These are phyloP conservation scores for Noccaea bulbosa DNA, from an alignment of 345 rosid genomes.

Conservation along the genomic window DNA sequence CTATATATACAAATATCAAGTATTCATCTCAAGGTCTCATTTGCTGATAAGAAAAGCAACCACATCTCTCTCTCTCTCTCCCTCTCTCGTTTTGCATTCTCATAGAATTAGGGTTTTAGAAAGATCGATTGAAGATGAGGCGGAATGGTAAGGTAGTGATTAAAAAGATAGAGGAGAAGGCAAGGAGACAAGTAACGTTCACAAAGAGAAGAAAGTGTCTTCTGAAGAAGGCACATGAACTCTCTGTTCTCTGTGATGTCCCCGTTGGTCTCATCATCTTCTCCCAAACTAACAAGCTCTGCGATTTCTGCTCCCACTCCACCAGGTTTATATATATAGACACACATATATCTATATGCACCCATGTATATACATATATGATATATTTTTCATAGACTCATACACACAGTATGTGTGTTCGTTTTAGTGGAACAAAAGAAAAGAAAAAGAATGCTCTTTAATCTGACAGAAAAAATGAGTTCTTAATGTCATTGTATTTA, in stretches of 20 bases:
- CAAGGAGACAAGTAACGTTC: conserved; percentile 73
- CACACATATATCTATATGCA: not conserved
- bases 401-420: not conserved
- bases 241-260: conserved; percentile 76
- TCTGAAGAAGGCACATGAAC: conserved; percentile 76
- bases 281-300: conserved; percentile 71
- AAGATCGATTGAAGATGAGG: conserved; percentile 50
- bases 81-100: conserved; percentile 16
- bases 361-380: not conserved
- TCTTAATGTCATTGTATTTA: not conserved
- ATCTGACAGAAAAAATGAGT: not conserved
- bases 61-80: not conserved
- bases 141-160: conserved; percentile 68
- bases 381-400: not conserved
- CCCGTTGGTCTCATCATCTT: conserved; percentile 70
- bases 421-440: conserved; percentile 6
- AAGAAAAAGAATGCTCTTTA: not conserved
- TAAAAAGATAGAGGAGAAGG: conserved; percentile 78
- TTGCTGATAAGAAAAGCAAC: not conserved
- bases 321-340: conserved; percentile 9
- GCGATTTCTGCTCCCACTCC: conserved; percentile 37
- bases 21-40: conserved; percentile 29
- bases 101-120: conserved; percentile 27
- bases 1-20: conserved; percentile 3
- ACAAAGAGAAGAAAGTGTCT: conserved; percentile 67